Percentiles rank a stretch among this genome's conserved stretches.
phyloP scores from a whole-genome alignment of 2,329 filamentous ascomycete genomes.

The Xylaria sp. region DNA sequence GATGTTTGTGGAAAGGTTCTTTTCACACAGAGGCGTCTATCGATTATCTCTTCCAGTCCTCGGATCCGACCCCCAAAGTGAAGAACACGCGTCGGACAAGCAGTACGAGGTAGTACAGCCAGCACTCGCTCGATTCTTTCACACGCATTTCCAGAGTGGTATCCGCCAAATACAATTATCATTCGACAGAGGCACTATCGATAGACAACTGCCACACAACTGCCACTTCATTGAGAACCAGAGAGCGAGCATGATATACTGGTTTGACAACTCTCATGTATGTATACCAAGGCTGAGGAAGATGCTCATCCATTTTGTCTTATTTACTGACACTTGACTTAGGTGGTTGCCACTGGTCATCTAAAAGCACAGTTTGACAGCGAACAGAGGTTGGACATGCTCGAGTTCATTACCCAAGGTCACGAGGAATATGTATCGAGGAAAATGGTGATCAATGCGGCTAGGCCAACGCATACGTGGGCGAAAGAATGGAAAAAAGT shows the following conservation, averaged over 20 bases:
- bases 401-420: constrained; percentile 78
- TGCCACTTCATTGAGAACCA: constrained; percentile 76
- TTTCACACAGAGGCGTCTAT: constrained; percentile 77
- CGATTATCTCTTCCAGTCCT: constrained; percentile 70
- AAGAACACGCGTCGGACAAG: constrained; percentile 66
- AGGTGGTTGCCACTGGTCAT: constrained; percentile 79
- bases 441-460: constrained; percentile 64
- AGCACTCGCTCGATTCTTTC: constrained; percentile 85
- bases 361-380: constrained; percentile 80
- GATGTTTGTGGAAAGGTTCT: constrained; percentile 79
- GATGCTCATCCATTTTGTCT: not conserved
- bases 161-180: constrained; percentile 86
- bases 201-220: constrained; percentile 63
- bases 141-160: constrained; percentile 85
- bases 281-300: constrained; percentile 40
- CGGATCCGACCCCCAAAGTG: constrained; percentile 47
- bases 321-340: constrained; percentile 9
- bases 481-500: constrained; percentile 68
- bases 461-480: constrained; percentile 67
- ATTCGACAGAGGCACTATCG: constrained; percentile 69
- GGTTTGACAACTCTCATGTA: constrained; percentile 85
- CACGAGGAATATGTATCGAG: constrained; percentile 87
- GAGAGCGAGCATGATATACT: constrained; percentile 84
- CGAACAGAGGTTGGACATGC: constrained; percentile 79
- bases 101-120: constrained; percentile 85